Evolutionary conservation across 2,329 filamentous ascomycete species (phyloP), one percentile per base, ranked within the genome.

Genomic region (Colletotrichum sp.): DNA sequence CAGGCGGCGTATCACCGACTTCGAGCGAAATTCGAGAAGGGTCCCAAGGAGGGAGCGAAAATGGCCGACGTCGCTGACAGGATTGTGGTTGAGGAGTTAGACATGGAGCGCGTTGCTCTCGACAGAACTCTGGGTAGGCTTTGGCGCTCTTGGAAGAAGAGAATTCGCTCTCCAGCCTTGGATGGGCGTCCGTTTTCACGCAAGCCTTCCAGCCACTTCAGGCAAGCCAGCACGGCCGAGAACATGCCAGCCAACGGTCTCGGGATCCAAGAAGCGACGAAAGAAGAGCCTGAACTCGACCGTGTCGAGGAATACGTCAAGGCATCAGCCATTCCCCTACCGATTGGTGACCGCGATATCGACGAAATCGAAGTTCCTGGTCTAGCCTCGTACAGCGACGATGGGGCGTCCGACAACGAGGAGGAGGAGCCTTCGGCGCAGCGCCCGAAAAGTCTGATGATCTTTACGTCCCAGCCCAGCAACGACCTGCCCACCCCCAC

Each of bases 101-200:
- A 99, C 82, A 95, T 98, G 89, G 97, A 99, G 82, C 95, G 96
- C 79, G 92, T 99, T 78, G 96, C 96, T 9, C 89, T 99, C 76
- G 98, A 98, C 82, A 91, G 96, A 73, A 96, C 95, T 4, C 88
- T 99, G 2, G 97, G 97, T 24, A 90, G 96, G 65, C 88, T 99
- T 59, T 99, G 97, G 97, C 92, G 97, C 80, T 94, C 95, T 30
- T 99, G 97, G 97, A 95, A 97, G 86, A 98, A 98, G 87, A 92
- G 94, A 77, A 90, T 95, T 79, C 91, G 95, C 74, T 89, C 90
- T 8, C 91, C 92, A 1, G 83, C 83, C 39, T 84, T 87, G 39
- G 88, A 89, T 52, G 83, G 87, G 65, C 86, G 89, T 30, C 87
- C 90, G 3, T 89, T 87, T 76, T 90, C 91, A 2, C 85, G 87